Evolutionary conservation across 1,284 basidiomycete species (phyloP).

Genomic region (Cryptococcus jaspeensis): DNA sequence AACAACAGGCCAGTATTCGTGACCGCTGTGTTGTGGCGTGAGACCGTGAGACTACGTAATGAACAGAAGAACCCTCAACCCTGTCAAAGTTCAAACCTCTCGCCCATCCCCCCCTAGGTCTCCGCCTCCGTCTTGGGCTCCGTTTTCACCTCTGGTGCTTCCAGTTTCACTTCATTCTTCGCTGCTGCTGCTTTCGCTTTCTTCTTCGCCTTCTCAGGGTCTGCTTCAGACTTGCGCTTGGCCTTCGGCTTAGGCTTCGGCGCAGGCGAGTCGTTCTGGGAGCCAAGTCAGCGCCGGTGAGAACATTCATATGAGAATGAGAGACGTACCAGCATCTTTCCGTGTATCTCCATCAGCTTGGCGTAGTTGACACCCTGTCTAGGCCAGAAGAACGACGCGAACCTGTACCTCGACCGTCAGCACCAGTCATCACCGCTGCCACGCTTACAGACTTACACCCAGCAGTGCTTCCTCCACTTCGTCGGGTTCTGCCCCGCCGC

Average conservation of each 20-base stretch:
- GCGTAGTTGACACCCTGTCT: slow-evolving; percentile 84
- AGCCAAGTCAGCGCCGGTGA: slow-evolving; percentile 19
- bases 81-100: no score
- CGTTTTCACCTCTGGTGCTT: no score
- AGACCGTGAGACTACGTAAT: no score
- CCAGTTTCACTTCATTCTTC: no score
- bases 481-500: slow-evolving; percentile 73
- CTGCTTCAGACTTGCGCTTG: slow-evolving; percentile 27
- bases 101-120: no score
- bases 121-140: no score
- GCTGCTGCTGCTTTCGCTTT: neutral
- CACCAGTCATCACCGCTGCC: neutral
- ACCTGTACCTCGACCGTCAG: slow-evolving; percentile 55
- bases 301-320: neutral
- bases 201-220: no score
- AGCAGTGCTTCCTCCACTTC: slow-evolving; percentile 89
- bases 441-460: slow-evolving; percentile 68
- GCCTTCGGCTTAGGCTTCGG: slow-evolving; percentile 17
- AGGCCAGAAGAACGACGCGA: slow-evolving; percentile 95
- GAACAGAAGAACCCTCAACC: no score
- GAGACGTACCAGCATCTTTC: slow-evolving; percentile 71
- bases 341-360: slow-evolving; percentile 87
- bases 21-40: no score
- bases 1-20: no score
- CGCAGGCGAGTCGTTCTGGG: slow-evolving; percentile 1